A percentile compares a stretch with the other conserved stretches of the same genome.
Conservation (phyloP, 2,329 filamentous ascomycete genomes). For the Fusarium equiseti region DNA sequence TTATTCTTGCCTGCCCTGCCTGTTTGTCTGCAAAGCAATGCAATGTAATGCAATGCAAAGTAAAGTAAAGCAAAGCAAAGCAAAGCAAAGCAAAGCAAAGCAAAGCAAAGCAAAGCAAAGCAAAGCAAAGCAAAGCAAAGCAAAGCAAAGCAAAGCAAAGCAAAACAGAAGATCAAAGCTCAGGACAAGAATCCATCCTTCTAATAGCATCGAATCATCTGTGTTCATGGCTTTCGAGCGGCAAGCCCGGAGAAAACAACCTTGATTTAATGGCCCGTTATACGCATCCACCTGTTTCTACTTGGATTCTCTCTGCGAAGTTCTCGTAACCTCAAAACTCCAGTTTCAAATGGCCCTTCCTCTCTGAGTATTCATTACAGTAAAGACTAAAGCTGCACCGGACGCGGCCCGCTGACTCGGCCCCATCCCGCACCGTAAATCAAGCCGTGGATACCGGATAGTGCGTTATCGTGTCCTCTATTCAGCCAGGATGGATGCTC, state of each 20-base stretch:
- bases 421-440: constrained; percentile 5
- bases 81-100: neutral
- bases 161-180: neutral
- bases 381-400: neutral
- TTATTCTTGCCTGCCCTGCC: neutral
- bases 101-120: neutral
- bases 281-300: neutral
- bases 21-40: neutral
- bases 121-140: too few species aligned
- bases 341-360: neutral
- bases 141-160: neutral
- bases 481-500: constrained; percentile 1
- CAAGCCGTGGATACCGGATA: neutral
- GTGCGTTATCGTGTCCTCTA: neutral
- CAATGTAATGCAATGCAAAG: neutral
- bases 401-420: neutral
- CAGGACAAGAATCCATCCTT: constrained; percentile 8
- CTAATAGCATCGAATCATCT: constrained; percentile 8
- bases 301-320: constrained; percentile 27
- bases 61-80: neutral
- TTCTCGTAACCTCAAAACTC: constrained; percentile 7
- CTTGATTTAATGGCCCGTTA: neutral
- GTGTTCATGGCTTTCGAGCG: neutral
- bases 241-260: constrained; percentile 13
- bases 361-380: neutral